Evolutionary conservation across 129 eudicot species (phyloP).

Genomic region (Artemisia argyi): DNA sequence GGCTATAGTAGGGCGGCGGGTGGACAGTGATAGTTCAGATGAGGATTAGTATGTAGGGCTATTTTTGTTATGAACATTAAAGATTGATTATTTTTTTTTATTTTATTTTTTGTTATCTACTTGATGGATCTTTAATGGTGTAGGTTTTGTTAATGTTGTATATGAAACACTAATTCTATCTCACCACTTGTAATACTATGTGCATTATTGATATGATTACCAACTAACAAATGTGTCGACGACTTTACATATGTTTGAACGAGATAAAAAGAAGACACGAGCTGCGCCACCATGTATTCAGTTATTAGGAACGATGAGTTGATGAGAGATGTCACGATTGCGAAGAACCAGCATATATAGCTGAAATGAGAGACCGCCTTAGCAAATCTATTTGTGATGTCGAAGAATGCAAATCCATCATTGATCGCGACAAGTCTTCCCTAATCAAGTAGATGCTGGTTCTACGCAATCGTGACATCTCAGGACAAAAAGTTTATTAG

Average conservation of each 20-base stretch:
- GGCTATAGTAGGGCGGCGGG: conserved; percentile 60
- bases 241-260: background rate
- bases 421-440: too few relatives aligned
- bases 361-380: conserved; percentile 20
- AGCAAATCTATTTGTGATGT: too few relatives aligned
- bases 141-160: conserved; percentile 35
- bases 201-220: conserved; percentile 21
- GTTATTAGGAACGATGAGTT: too few relatives aligned
- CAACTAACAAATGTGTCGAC: too few relatives aligned
- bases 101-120: background rate
- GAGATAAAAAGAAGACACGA: conserved; percentile 45
- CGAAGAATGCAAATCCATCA: too few relatives aligned
- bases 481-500: too few relatives aligned
- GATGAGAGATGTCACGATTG: conserved; percentile 11
- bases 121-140: conserved; percentile 27
- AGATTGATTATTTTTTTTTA: conserved; percentile 27
- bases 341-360: conserved; percentile 12
- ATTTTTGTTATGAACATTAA: conserved; percentile 13
- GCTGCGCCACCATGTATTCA: conserved; percentile 6
- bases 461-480: too few relatives aligned
- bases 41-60: conserved; percentile 56
- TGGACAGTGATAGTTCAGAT: conserved; percentile 78
- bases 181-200: conserved; percentile 25
- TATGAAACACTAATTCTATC: conserved; percentile 29
- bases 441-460: too few relatives aligned